Base-by-base conservation (phyloP, 1,284 basidiomycete species). In the Microstroma glucosiphilum region DNA sequence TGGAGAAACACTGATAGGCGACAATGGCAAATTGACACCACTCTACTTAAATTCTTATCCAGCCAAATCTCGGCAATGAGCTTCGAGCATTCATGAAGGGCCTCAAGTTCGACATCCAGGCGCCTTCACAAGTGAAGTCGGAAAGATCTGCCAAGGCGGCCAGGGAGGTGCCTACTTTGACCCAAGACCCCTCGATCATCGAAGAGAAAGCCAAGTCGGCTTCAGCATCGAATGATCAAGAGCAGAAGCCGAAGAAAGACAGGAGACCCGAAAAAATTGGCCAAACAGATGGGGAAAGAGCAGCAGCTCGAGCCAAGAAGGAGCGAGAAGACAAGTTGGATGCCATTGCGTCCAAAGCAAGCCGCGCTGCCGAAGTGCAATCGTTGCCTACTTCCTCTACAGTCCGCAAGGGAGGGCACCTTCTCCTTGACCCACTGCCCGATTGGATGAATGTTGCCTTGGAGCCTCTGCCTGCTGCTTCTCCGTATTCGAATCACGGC, bases 101-200 rank as follows among this genome's bases (percentile, higher is more conserved):
- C 21, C 58, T 62, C 23, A 58, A 62, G 25, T 61, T 51, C 43
- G 55, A 42, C 17, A 59, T 58, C 9, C 48, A 58, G 25, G 15
- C 17, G 25, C 30, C 54, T 9, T 21, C 40, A 58, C 17, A 17
- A 60, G n/a, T 15, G 9, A 19, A 58, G 23, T 21, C 9, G 21
- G 46, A 26, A 2, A 59, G 19, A 30, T 7, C 57, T 15, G 46
- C 19, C 13, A 40, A 58, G n/a, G 59, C 49, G 3, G 43, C 57
- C 23, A 60, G 23, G 30, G 30, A 37, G 30, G 9, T 9, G 30
- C 30, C 30, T 37, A 9, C 30, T 37, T 3, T 37, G 30, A 37
- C 4, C 30, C 30, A 37, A 37, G 46, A 26, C 13, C 12, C n/a
- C 7, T 13, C 9, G 83, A 85, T 7, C 6, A 25, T 26, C 53